Base-by-base conservation (phyloP, 208 protist species). In the Wallacemonas sp. region DNA sequence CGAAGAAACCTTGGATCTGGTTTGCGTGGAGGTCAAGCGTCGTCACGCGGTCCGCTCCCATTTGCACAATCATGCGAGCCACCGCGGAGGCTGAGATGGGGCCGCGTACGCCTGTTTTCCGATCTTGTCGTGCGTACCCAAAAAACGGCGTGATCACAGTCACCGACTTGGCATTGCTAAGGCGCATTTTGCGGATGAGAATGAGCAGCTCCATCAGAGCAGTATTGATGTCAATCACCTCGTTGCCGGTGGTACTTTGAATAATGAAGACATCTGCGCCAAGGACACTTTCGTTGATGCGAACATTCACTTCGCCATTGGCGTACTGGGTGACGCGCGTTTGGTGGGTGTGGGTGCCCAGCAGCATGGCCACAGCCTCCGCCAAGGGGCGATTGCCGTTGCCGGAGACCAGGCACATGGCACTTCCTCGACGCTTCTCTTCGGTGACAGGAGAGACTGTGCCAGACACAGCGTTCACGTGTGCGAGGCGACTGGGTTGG, bases 1-100 rank as follows among this genome's bases (percentile, higher is more conserved):
- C 91, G 49, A 98, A 98, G 62, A 98, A 98, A n/a, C 97, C 97
- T 77, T 98, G 95, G 60, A 98, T 98, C 64, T 98, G 93, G 30
- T 88, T 86, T 27, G 83, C 93, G 70, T 99, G 97, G 5, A 99
- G 77, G 72, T 99, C 97, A 11, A 98, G 62, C n/a, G 89, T 89
- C 1, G 96, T 88, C 44, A 99, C 80, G 46, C 96, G 86, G 75
- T 97, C 84, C 1, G 87, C 85, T 14, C 95, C 97, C 59, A 91
- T 93, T 54, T 79, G 66, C 59, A 94, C 88, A 34, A 98, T 84
- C 76, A 98, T 88, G 58, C 94, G 78, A 9, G 96, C 96, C 36
- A 99, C 90, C 27, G 86, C 84, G 12, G 85, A 83, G 41, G 95
- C 95, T 30, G 95, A 97, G 62, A 99, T 98, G 36, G 97, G 95